These are phyloP conservation scores for Colletotrichum destructivum DNA, from an alignment of 2,329 filamentous ascomycete genomes.

Conservation along the genomic window DNA sequence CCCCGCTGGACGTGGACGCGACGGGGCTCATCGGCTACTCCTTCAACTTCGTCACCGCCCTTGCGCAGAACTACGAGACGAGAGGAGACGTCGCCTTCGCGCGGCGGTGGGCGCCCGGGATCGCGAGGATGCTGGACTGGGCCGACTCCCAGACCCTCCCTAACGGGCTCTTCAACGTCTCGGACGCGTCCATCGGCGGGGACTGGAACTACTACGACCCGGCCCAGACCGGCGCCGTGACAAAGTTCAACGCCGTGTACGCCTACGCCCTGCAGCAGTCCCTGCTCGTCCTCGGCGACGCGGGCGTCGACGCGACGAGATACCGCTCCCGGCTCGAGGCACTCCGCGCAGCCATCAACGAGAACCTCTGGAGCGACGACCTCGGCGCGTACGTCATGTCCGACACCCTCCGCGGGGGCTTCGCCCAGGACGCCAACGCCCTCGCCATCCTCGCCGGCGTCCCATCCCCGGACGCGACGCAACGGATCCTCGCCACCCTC, in stretches of 20 bases:
- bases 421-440: slow-evolving; percentile 52
- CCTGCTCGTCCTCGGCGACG: slow-evolving; percentile 41
- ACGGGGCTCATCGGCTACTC: slow-evolving; percentile 55
- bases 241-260: slow-evolving; percentile 53
- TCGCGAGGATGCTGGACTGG: slow-evolving; percentile 53
- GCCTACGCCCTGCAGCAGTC: slow-evolving; percentile 51
- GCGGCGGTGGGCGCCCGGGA: slow-evolving; percentile 47
- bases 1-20: slow-evolving; percentile 44
- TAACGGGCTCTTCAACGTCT: slow-evolving; percentile 48
- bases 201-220: slow-evolving; percentile 56
- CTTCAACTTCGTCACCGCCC: slow-evolving; percentile 52
- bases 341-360: slow-evolving; percentile 48
- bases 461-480: background rate
- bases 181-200: slow-evolving; percentile 48
- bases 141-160: slow-evolving; percentile 48
- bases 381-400: slow-evolving; percentile 49
- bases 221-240: slow-evolving; percentile 47
- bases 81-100: slow-evolving; percentile 49
- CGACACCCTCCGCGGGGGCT: slow-evolving; percentile 41
- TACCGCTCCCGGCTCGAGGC: slow-evolving; percentile 47
- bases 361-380: slow-evolving; percentile 46
- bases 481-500: slow-evolving; percentile 43
- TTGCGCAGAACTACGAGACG: slow-evolving; percentile 48
- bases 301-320: slow-evolving; percentile 42
- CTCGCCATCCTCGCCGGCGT: slow-evolving; percentile 51